Evolutionary conservation across 164 flowering plant species (phyloP).

Genomic region (Brasenia schreberi): DNA sequence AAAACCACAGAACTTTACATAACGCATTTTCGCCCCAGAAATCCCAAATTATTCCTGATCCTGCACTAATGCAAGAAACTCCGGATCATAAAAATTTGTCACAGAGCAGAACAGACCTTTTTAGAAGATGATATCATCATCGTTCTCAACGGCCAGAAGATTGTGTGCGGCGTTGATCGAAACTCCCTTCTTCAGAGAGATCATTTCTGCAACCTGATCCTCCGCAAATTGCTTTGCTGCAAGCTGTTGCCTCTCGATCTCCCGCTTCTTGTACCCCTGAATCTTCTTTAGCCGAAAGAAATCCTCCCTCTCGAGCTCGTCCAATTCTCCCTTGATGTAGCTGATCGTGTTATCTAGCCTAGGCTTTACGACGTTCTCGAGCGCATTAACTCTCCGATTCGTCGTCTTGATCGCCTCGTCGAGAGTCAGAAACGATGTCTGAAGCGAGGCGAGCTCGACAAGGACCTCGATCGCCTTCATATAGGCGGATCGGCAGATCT

Average conservation of each 20-base stretch:
- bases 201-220: constrained; percentile 52
- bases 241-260: constrained; percentile 49
- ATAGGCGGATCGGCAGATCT: constrained; percentile 70
- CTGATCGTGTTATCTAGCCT: constrained; percentile 74
- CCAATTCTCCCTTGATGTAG: constrained; percentile 83
- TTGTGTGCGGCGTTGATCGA: constrained; percentile 48
- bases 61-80: too few species aligned
- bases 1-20: too few species aligned
- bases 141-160: constrained; percentile 43
- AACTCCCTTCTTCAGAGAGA: constrained; percentile 58
- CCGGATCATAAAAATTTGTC: too few species aligned
- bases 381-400: constrained; percentile 89
- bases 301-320: constrained; percentile 94
- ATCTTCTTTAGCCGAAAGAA: constrained; percentile 93
- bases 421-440: constrained; percentile 83
- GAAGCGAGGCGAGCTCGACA: constrained; percentile 94
- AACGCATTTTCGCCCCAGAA: too few species aligned
- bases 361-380: constrained; percentile 95
- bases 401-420: constrained; percentile 96
- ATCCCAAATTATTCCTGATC: too few species aligned
- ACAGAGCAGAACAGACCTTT: not conserved
- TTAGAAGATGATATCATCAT: constrained; percentile 79
- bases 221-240: constrained; percentile 49
- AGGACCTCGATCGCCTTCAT: constrained; percentile 85
- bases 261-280: constrained; percentile 88